Conservation (phyloP, 2,329 filamentous ascomycete species). For the Esteya vermicola region DNA sequence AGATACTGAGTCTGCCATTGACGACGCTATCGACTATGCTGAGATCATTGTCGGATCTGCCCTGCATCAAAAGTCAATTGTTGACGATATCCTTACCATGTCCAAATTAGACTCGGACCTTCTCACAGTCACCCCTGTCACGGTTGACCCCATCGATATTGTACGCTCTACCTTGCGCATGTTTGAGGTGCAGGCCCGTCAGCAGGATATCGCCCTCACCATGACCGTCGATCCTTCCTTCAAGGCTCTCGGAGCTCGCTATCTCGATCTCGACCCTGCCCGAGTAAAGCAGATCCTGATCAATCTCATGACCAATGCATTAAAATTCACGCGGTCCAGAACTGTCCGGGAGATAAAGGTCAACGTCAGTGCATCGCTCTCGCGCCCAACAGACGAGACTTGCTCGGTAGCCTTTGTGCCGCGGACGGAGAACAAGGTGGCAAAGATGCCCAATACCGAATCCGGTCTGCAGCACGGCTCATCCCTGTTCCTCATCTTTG, state of each 20-base stretch:
- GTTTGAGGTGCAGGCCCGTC: slow-evolving; percentile 62
- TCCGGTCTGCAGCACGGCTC: slow-evolving; percentile 18
- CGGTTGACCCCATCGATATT: slow-evolving; percentile 51
- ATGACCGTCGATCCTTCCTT: slow-evolving; percentile 51
- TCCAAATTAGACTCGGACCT: slow-evolving; percentile 66
- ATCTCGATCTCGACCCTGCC: slow-evolving; percentile 56
- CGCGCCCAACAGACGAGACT: slow-evolving; percentile 22
- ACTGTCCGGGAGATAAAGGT: slow-evolving; percentile 40
- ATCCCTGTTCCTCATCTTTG: slow-evolving; percentile 52
- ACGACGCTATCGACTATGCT: slow-evolving; percentile 54
- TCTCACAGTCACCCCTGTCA: slow-evolving; percentile 56
- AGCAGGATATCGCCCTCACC: slow-evolving; percentile 51
- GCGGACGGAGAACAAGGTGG: slow-evolving; percentile 17
- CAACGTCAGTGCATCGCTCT: slow-evolving; percentile 27
- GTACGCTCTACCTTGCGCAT: slow-evolving; percentile 58
- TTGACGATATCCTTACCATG: slow-evolving; percentile 61
- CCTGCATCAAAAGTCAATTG: slow-evolving; percentile 66
- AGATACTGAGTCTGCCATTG: slow-evolving; percentile 20
- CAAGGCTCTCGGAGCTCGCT: slow-evolving; percentile 39
- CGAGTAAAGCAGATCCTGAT: slow-evolving; percentile 67
- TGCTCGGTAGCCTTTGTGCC: slow-evolving; percentile 48
- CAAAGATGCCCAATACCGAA: background rate
- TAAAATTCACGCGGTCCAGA: slow-evolving; percentile 63
- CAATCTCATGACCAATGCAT: slow-evolving; percentile 66
- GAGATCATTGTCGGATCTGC: slow-evolving; percentile 68